These are phyloP conservation scores for Lumnitzera littorea DNA, from an alignment of 345 rosid genomes.

Conservation along the genomic window DNA sequence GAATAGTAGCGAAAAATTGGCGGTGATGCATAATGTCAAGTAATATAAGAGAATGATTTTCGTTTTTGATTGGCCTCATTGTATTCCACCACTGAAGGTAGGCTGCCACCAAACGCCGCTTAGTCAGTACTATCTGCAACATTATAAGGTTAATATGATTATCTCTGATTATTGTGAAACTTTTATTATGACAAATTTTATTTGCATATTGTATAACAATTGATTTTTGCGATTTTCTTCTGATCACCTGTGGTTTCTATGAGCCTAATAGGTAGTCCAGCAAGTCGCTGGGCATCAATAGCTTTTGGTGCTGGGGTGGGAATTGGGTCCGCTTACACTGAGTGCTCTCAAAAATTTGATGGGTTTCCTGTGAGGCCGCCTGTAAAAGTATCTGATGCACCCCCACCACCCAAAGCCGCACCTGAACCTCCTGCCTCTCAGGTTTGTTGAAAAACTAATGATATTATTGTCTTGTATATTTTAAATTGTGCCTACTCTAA, in stretches of 20 bases:
- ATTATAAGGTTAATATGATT: no score
- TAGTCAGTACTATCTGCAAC: no score
- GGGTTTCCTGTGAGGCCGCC: conserved; percentile 43
- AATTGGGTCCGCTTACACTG: conserved; percentile 82
- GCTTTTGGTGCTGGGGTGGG: conserved; percentile 96
- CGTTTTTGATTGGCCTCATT: no score
- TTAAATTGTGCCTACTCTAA: not conserved
- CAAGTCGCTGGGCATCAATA: conserved; percentile 75
- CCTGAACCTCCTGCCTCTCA: conserved; percentile 8
- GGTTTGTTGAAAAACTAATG: not conserved
- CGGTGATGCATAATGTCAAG: no score
- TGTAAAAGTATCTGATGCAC: conserved; percentile 29
- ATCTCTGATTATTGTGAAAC: not conserved
- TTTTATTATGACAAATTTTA: not conserved
- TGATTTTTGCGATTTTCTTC: not conserved
- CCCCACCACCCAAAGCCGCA: conserved; percentile 48
- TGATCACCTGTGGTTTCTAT: not conserved
- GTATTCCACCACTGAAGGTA: no score
- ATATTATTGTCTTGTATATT: not conserved
- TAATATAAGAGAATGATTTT: no score
- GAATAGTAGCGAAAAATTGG: no score
- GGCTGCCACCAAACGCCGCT: no score
- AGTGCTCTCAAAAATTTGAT: conserved; percentile 56
- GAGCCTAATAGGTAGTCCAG: conserved; percentile 60
- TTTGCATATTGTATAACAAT: not conserved